Evolutionary conservation across 2,329 filamentous ascomycete species (phyloP).

Genomic region (Mollisia scopiformis): DNA sequence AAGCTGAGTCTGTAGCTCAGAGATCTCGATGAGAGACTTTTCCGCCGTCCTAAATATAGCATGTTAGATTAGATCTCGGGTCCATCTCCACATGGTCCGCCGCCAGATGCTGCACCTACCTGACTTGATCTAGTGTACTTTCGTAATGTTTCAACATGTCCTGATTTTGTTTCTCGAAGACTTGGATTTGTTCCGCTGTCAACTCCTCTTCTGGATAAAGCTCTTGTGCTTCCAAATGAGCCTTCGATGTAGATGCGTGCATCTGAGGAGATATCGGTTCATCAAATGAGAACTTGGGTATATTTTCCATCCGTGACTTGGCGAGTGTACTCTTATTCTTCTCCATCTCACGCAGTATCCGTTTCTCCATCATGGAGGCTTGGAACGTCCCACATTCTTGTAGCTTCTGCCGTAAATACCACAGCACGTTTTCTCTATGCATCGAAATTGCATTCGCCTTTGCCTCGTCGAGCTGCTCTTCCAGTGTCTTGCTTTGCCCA

Average conservation of each 20-base stretch:
- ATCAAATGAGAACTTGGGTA: constrained; percentile 33
- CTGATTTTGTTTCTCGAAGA: constrained; percentile 92
- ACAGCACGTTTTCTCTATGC: constrained; percentile 82
- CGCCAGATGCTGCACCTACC: constrained; percentile 56
- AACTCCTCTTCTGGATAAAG: constrained; percentile 49
- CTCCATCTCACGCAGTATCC: constrained; percentile 83
- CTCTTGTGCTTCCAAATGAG: constrained; percentile 26
- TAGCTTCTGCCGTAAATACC: constrained; percentile 76
- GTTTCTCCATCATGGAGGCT: constrained; percentile 89
- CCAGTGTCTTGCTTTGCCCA: constrained; percentile 57
- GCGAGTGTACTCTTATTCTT: constrained; percentile 86
- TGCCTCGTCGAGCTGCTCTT: constrained; percentile 75
- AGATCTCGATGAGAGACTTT: constrained; percentile 88
- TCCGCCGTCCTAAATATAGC: constrained; percentile 70
- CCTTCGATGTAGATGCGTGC: constrained; percentile 10
- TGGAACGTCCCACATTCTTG: constrained; percentile 79
- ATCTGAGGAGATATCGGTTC: constrained; percentile 22
- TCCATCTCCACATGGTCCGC: background rate
- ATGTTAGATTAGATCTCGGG: constrained; percentile 12
- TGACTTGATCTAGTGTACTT: constrained; percentile 90
- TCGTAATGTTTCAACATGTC: constrained; percentile 93
- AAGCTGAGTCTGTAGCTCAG: constrained; percentile 86
- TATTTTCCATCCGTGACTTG: constrained; percentile 55
- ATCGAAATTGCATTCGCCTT: constrained; percentile 66
- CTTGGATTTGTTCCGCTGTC: constrained; percentile 83